phyloP scores from a whole-genome alignment of 129 eudicot genomes.

The Helianthus tuberosus region DNA sequence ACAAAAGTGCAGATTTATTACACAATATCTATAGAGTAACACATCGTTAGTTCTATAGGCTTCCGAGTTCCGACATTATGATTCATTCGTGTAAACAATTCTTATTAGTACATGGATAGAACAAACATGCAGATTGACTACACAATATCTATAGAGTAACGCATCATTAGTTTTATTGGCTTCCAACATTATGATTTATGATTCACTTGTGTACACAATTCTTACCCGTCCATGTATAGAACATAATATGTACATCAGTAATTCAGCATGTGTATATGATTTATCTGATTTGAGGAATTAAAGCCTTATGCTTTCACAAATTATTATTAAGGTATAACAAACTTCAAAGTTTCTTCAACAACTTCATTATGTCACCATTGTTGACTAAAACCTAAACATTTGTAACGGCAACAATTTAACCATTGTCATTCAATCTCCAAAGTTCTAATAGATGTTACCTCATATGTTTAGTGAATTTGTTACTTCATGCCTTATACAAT shows the following conservation, averaged over 20 bases:
- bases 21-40: not conserved
- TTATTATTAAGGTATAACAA: not conserved
- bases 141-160: not conserved
- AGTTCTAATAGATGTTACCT: not conserved
- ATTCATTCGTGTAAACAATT: not conserved
- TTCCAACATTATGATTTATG: slow-evolving; percentile 3
- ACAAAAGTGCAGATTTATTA: not conserved
- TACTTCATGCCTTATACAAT: slow-evolving; percentile 13
- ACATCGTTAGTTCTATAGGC: not conserved
- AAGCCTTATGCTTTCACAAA: slow-evolving; percentile 5
- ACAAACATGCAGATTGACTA: not conserved
- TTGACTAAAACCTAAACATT: not conserved
- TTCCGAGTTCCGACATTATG: slow-evolving; percentile 13
- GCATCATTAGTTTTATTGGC: not conserved
- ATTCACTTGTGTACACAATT: too few species aligned
- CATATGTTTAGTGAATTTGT: not conserved
- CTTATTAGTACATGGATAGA: slow-evolving; percentile 1
- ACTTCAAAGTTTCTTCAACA: slow-evolving; percentile 3
- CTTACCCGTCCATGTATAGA: too few species aligned
- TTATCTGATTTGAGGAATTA: not conserved
- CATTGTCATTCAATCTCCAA: not conserved
- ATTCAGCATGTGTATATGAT: not conserved
- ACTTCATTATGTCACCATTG: not conserved
- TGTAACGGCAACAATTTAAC: not conserved
- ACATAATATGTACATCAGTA: too few species aligned